These are phyloP conservation scores for Rhodotorula glutinis DNA, from an alignment of 1,284 basidiomycete genomes.

Conservation along the genomic window DNA sequence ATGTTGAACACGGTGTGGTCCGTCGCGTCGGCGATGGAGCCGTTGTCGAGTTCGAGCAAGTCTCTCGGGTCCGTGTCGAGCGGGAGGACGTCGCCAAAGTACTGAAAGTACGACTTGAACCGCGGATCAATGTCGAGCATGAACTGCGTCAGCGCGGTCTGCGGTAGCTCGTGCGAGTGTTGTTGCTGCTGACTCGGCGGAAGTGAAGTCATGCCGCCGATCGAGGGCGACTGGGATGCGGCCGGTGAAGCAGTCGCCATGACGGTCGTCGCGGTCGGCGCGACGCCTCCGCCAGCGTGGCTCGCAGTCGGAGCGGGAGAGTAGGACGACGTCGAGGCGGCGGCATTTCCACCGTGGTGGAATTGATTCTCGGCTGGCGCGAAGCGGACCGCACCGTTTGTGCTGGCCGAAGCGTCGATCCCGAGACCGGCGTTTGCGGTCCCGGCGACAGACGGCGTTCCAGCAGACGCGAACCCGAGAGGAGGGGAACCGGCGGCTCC, in stretches of 20 bases:
- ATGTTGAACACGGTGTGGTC: conserved; percentile 11
- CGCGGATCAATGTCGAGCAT: conserved; percentile 3
- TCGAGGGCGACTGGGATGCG: too few species aligned
- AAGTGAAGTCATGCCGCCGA: too few species aligned
- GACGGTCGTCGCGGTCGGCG: too few species aligned
- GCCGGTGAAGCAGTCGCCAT: too few species aligned
- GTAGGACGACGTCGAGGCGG: too few species aligned
- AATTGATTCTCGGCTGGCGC: too few species aligned
- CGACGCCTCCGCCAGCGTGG: too few species aligned
- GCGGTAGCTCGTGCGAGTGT: background rate
- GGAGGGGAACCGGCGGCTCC: background rate
- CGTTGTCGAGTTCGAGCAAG: conserved; percentile 13
- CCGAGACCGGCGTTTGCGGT: background rate
- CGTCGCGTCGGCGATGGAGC: background rate
- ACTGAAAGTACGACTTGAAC: conserved; percentile 1
- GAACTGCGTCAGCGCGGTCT: conserved; percentile 7
- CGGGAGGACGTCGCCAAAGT: background rate
- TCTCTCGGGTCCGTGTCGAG: background rate
- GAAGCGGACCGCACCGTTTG: too few species aligned
- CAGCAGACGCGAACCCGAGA: background rate
- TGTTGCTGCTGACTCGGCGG: too few species aligned
- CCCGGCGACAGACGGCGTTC: too few species aligned
- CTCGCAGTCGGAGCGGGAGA: too few species aligned
- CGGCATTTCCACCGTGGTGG: too few species aligned
- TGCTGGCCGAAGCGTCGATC: background rate